These are phyloP conservation scores for Phenoliferia sp. DNA, from an alignment of 1,284 basidiomycete species.

Conservation along the genomic window DNA sequence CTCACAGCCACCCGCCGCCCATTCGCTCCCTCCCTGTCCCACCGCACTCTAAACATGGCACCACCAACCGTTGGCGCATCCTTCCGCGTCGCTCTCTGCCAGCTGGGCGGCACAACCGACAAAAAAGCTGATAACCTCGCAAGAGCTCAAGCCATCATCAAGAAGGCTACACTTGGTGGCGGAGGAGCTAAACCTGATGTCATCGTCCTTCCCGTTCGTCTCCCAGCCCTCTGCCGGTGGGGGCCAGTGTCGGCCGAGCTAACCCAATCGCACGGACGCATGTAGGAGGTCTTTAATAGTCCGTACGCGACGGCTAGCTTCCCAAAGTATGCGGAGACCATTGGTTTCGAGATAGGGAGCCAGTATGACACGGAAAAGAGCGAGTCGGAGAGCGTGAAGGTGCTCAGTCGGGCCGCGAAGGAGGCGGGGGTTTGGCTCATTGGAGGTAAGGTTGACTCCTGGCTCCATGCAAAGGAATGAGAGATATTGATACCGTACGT, in stretches of 20 bases:
- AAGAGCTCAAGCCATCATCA: slow-evolving; percentile 52
- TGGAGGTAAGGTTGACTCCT: slow-evolving; percentile 59
- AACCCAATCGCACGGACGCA: too few species aligned
- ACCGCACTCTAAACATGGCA: neutral
- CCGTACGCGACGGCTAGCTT: slow-evolving; percentile 67
- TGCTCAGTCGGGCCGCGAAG: slow-evolving; percentile 77
- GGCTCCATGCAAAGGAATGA: neutral
- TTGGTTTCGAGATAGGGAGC: slow-evolving; percentile 51
- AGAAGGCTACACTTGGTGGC: slow-evolving; percentile 52
- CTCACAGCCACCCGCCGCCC: neutral
- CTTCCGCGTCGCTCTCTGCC: slow-evolving; percentile 79
- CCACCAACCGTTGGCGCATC: neutral
- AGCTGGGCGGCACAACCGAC: slow-evolving; percentile 64
- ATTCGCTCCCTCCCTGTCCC: neutral
- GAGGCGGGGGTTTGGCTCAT: slow-evolving; percentile 81
- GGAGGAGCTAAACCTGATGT: slow-evolving; percentile 58
- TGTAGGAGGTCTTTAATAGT: slow-evolving; percentile 96
- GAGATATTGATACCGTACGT: slow-evolving; percentile 45
- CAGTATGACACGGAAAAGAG: slow-evolving; percentile 56
- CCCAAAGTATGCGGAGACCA: slow-evolving; percentile 69
- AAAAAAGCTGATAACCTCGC: slow-evolving; percentile 70
- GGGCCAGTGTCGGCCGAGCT: neutral
- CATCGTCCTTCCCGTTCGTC: slow-evolving; percentile 72
- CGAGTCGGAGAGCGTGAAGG: slow-evolving; percentile 70
- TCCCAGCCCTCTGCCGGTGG: neutral